Conservation (phyloP, 306 rosid species). For the Dalbergia cultrata region DNA sequence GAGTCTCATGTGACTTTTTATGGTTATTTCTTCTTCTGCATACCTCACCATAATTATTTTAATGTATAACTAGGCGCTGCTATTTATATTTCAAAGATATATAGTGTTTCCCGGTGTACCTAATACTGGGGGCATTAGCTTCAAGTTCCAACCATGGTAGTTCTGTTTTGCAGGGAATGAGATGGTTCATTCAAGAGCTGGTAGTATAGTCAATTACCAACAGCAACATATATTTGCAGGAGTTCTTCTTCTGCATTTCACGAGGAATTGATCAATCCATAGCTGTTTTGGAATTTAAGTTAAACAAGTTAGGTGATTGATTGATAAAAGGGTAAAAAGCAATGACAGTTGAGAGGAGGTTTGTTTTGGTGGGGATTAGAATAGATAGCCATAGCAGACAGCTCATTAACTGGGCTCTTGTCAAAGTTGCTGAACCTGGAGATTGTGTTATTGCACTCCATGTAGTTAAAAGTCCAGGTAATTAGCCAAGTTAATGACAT, state of each 20-base stretch:
- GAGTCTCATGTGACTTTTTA: conserved; percentile 41
- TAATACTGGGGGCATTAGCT: conserved; percentile 37
- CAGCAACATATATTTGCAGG: conserved; percentile 37
- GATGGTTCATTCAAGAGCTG: conserved; percentile 47
- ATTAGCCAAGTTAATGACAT: background rate
- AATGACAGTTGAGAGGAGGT: conserved; percentile 69
- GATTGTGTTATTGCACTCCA: conserved; percentile 82
- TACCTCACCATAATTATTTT: background rate
- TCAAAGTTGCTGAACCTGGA: conserved; percentile 84
- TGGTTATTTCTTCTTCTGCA: background rate
- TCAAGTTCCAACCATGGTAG: conserved; percentile 48
- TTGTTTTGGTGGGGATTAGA: conserved; percentile 80
- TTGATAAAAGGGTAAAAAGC: conserved; percentile 23
- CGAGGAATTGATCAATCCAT: conserved; percentile 27
- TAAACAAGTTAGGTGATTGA: background rate
- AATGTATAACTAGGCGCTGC: conserved; percentile 16
- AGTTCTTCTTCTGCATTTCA: conserved; percentile 19
- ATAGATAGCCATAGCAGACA: conserved; percentile 70
- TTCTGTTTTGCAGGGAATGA: conserved; percentile 57
- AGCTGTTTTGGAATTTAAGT: conserved; percentile 9
- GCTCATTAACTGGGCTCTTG: conserved; percentile 87
- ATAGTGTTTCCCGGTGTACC: conserved; percentile 32
- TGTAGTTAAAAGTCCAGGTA: conserved; percentile 75
- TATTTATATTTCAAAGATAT: conserved; percentile 43
- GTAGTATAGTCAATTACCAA: conserved; percentile 4